Evolutionary conservation across 768 basidiomycete genomes (phyloP).

Genomic region (Lactarius evosmus): DNA sequence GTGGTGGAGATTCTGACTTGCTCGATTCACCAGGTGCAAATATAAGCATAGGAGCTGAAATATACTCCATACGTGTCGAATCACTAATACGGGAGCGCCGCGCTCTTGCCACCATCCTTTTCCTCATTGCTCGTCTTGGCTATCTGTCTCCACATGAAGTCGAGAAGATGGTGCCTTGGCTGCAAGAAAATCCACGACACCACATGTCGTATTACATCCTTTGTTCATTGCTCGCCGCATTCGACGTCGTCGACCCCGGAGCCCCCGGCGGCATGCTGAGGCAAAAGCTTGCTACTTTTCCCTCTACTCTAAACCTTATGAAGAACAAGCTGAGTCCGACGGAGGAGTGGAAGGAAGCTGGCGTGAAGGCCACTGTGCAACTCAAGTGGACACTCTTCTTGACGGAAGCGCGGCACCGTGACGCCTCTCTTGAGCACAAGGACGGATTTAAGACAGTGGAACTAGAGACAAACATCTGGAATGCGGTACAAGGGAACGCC

Average conservation of each 20-base stretch:
- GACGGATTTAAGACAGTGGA: conserved; percentile 72
- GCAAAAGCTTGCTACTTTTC: conserved; percentile 46
- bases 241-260: conserved; percentile 63
- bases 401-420: conserved; percentile 68
- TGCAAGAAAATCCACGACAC: conserved; percentile 61
- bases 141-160: conserved; percentile 59
- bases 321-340: conserved; percentile 49
- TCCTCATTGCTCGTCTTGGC: conserved; percentile 60
- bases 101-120: conserved; percentile 59
- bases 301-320: conserved; percentile 53
- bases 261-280: conserved; percentile 46
- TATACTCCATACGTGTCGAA: conserved; percentile 64
- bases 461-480: conserved; percentile 77
- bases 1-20: background rate
- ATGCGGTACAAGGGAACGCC: conserved; percentile 78
- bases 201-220: conserved; percentile 68
- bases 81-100: conserved; percentile 74
- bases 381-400: conserved; percentile 88
- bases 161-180: conserved; percentile 65
- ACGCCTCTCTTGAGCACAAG: conserved; percentile 59
- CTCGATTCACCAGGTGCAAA: conserved; percentile 36
- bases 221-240: conserved; percentile 56
- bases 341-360: conserved; percentile 63
- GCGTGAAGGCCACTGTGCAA: conserved; percentile 68
- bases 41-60: conserved; percentile 58